Base-by-base conservation (phyloP, 2,329 filamentous ascomycete genomes). In the Cladosporium sp. region DNA sequence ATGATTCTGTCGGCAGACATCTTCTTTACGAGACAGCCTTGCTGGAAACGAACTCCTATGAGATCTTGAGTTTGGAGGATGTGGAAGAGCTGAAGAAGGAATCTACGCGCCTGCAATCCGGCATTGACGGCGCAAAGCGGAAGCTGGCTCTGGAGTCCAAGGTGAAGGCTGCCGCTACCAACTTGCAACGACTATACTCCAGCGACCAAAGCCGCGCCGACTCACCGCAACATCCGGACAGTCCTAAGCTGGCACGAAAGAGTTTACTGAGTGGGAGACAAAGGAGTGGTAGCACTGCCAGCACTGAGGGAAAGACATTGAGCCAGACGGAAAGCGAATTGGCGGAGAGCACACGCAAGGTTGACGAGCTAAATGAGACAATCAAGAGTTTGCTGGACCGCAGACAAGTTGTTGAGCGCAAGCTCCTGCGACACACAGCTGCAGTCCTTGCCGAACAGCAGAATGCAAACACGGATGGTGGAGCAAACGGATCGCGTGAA, bases 21-120 rank as follows among this genome's bases (percentile, higher is more conserved):
- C 75, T 99, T 41, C 80, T 99, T 52, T 91, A 93, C 55, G 92
- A 97, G 73, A 97, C 89, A 17, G 93, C 93, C 17, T 81, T 99
- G 54, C 82, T 85, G 53, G 93, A 99, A 70, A 95, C 90, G 73
- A 86, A 84, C 64, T 75, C 84, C 60, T 99, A 85, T 67, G 85
- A 92, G 64, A 84, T 99, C 19, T 68, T 99, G 54, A 89, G 91
- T 0, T 88, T 92, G 59, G 90, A 96, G 66, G 91, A 97, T 70
- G 86, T 96, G 24, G 93, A 97, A 58, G 80, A 82, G 41, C 72
- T 97, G 61, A 99, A 97, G 77, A 95, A 90, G 68, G 89, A 96
- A 73, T 81, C 85, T 56, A 80, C 83, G 52, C 75, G 82, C 30
- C 71, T 97, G 43, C 77, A 80, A 20, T 81, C 84, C 63, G 85